A percentile compares a stretch with the other conserved stretches of the same genome.
These are phyloP conservation scores for Talaromyces islandicus DNA, from an alignment of 2,329 filamentous ascomycete species.

Conservation along the genomic window DNA sequence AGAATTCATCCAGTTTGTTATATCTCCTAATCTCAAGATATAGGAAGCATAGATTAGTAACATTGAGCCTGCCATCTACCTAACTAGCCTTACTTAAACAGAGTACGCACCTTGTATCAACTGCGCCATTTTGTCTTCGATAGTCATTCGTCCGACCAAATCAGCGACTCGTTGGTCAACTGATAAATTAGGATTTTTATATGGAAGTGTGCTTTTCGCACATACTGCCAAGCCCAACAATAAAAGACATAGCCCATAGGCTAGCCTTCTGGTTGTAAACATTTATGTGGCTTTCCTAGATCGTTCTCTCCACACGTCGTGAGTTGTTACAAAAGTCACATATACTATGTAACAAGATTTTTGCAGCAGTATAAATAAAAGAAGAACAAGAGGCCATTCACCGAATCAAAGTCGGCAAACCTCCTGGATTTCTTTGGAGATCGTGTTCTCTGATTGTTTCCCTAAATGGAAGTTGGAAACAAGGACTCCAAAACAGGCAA, in stretches of 20 bases:
- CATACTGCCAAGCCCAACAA: constrained; percentile 1
- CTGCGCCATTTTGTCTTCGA: constrained; percentile 67
- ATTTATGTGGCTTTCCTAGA: background rate
- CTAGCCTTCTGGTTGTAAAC: background rate
- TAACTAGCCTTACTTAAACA: background rate
- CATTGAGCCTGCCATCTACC: background rate
- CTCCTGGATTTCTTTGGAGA: background rate
- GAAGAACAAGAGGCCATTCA: background rate
- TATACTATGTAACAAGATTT: background rate
- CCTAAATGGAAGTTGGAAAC: background rate
- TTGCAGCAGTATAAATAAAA: background rate
- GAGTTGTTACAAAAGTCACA: background rate
- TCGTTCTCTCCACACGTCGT: background rate
- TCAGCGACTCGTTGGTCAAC: constrained; percentile 62
- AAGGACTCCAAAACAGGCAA: background rate
- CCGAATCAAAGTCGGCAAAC: background rate
- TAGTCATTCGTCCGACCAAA: constrained; percentile 65
- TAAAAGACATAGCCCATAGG: background rate
- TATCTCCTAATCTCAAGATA: constrained; percentile 45
- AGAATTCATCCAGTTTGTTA: constrained; percentile 68
- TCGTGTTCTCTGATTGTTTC: background rate
- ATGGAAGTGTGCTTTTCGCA: constrained; percentile 28
- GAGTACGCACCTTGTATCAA: constrained; percentile 48
- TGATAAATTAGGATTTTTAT: constrained; percentile 58
- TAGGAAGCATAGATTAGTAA: background rate